Evolutionary conservation across 176 grass and related monocot genomes (phyloP), one percentile per base, ranked within the genome.

Genomic region (Thinopyrum elongatum): DNA sequence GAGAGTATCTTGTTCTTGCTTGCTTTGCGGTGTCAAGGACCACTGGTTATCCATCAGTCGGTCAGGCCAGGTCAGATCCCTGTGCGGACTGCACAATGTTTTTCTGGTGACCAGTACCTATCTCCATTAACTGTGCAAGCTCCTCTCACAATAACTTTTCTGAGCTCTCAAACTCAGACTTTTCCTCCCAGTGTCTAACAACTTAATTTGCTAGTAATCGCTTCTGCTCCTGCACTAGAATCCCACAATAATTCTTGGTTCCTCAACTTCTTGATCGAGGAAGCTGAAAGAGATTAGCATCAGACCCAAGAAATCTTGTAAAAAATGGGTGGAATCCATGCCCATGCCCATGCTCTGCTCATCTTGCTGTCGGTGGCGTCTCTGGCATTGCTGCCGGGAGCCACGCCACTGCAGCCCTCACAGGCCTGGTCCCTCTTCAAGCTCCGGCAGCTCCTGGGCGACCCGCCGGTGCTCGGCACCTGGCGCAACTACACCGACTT

Each of bases 341-440:
- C 59, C 38, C 38, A 39, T 9, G 38, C 8, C 27, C 81, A 70
- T 70, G 16, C 76, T 76, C 74, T 88, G 72, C 28, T 91, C 60
- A 78, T 90, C 59, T 74, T 94, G 70, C 61, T 99, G 60, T 91
- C 88, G 30, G 39, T 90, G 76, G 80, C 92, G 76, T 67, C 92
- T 17, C 51, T 95, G 1, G 72, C 93, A 79, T 82, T 91, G 82
- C 30, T 93, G 25, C 92, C 88, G 2, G 78, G 28, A 16, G 90
- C 94, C 23, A 86, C 73, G 59, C 90, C 91, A 72, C 85, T 99
- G 35, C 97, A 96, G 88, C 84, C 90, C 14, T 92, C 92, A 10
- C 94, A 99, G 92, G 75, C 94, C 39, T 99, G 94, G 97, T 94
- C 97, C 39, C 94, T 99, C 41, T 90, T 99, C 49, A 92, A 91